Evolutionary conservation across 169 alveolate species (phyloP).

Genomic region (Cryptosporidium meleagridis): DNA sequence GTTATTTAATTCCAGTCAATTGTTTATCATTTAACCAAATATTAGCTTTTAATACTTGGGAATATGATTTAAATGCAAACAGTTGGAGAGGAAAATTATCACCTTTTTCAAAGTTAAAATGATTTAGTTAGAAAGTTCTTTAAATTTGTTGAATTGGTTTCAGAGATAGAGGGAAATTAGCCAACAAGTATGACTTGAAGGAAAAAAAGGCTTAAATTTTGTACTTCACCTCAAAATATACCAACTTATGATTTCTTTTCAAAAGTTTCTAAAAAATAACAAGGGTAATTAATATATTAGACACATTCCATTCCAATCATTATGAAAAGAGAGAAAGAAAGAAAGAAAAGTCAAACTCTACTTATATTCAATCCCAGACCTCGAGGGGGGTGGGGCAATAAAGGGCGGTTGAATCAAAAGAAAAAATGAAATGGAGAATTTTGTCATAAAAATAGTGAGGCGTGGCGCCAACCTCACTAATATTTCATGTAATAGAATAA

Average conservation of each 20-base stretch:
- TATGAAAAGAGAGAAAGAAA: background rate
- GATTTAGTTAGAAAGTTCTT: background rate
- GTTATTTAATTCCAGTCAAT: background rate
- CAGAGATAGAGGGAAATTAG: no score
- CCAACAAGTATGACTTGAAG: background rate
- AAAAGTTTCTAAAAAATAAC: background rate
- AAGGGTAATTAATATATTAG: background rate
- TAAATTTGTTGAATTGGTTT: background rate
- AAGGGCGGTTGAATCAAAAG: background rate
- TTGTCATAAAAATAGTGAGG: background rate
- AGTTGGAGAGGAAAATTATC: no score
- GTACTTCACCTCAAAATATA: background rate
- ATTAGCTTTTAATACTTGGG: background rate
- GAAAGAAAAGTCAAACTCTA: background rate
- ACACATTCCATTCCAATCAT: background rate
- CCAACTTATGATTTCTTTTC: background rate
- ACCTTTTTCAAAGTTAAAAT: background rate
- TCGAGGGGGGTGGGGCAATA: background rate
- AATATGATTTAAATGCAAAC: no score
- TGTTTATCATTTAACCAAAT: background rate
- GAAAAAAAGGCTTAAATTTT: no score
- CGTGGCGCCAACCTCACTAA: background rate
- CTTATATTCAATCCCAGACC: background rate
- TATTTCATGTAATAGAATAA: background rate
- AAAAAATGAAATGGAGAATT: background rate